These are phyloP conservation scores for Cinnamomum chago DNA, from an alignment of 164 flowering plant genomes.

Conservation along the genomic window DNA sequence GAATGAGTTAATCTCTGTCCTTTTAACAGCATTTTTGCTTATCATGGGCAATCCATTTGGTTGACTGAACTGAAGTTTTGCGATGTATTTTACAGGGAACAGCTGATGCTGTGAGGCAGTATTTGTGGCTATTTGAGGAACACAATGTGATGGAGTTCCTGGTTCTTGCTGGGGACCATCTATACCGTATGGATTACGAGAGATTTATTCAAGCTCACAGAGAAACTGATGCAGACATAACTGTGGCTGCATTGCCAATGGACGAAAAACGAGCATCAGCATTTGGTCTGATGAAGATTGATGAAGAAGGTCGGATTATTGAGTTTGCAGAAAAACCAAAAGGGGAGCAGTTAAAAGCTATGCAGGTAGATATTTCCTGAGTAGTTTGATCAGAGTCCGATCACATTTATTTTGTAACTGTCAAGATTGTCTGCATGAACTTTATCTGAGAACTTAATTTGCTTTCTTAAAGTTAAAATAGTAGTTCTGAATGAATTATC, in stretches of 20 bases:
- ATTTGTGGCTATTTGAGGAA: slow-evolving; percentile 91
- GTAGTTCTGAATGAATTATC: background rate
- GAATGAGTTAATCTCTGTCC: background rate
- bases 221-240: slow-evolving; percentile 89
- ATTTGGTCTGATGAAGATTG: slow-evolving; percentile 87
- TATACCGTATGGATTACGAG: slow-evolving; percentile 91
- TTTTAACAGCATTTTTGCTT: background rate
- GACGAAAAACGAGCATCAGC: slow-evolving; percentile 78
- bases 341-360: slow-evolving; percentile 78
- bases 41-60: background rate
- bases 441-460: background rate
- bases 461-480: background rate
- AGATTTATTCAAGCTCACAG: slow-evolving; percentile 83
- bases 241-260: slow-evolving; percentile 87
- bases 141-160: slow-evolving; percentile 75
- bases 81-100: slow-evolving; percentile 51
- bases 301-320: slow-evolving; percentile 72
- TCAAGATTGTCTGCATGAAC: background rate
- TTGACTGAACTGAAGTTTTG: slow-evolving; percentile 4
- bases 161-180: slow-evolving; percentile 88
- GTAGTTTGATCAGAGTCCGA: background rate
- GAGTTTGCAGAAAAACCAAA: slow-evolving; percentile 80
- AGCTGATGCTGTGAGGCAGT: slow-evolving; percentile 96
- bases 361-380: slow-evolving; percentile 38
- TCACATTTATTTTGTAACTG: background rate